These are phyloP conservation scores for Tricharina praecox DNA, from an alignment of 495 filamentous ascomycete species.

Conservation along the genomic window DNA sequence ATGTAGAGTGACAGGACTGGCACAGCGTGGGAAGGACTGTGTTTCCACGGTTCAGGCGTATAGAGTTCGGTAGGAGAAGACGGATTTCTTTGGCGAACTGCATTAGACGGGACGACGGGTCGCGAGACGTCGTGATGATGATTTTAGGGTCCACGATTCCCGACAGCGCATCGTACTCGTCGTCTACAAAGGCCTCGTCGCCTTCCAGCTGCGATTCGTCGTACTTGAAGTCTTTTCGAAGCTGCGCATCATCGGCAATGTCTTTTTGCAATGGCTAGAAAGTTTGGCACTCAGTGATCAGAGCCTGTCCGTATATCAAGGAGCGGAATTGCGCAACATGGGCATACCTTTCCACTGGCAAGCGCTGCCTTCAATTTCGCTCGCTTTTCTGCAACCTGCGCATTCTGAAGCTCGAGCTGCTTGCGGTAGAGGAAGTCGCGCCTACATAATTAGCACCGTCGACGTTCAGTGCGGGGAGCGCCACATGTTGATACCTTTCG, in stretches of 20 bases:
- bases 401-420: slow-evolving; percentile 55
- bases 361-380: slow-evolving; percentile 71
- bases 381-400: slow-evolving; percentile 80
- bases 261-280: slow-evolving; percentile 66
- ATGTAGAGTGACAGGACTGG: slow-evolving; percentile 55
- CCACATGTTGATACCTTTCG: slow-evolving; percentile 16
- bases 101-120: slow-evolving; percentile 65
- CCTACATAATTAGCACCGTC: slow-evolving; percentile 24
- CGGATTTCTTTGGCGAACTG: slow-evolving; percentile 94
- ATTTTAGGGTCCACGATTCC: slow-evolving; percentile 74
- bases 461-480: neutral
- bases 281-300: slow-evolving; percentile 21
- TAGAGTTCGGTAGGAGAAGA: slow-evolving; percentile 73
- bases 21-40: slow-evolving; percentile 74
- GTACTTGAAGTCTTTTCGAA: slow-evolving; percentile 83
- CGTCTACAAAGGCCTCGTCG: slow-evolving; percentile 66
- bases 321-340: neutral
- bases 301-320: neutral
- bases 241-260: slow-evolving; percentile 72
- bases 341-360: slow-evolving; percentile 40
- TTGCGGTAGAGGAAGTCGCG: slow-evolving; percentile 86
- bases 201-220: slow-evolving; percentile 62
- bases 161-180: slow-evolving; percentile 77
- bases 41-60: slow-evolving; percentile 83
- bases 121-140: slow-evolving; percentile 80